Evolutionary conservation across 2,329 filamentous ascomycete genomes (phyloP).

Genomic region (Arthrobotrys sphaeroides): DNA sequence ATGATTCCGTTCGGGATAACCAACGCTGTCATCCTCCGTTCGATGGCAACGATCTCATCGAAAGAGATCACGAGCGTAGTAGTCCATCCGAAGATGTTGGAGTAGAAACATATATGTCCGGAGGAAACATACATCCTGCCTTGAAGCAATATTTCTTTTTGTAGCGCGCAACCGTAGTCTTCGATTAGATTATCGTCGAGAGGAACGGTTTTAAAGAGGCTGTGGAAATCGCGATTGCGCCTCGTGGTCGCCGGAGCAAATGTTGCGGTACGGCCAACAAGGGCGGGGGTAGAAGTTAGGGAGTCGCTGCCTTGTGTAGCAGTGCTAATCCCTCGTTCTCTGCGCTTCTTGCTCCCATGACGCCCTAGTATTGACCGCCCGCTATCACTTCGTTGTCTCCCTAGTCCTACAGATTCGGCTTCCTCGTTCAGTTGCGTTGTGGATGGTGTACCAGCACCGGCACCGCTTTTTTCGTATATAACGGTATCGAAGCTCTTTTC

Average conservation of each 20-base stretch:
- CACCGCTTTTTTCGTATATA: conserved; percentile 25
- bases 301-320: conserved; percentile 58
- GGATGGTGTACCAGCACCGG: conserved; percentile 15
- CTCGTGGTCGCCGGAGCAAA: conserved; percentile 97
- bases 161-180: conserved; percentile 95
- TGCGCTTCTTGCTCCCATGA: conserved; percentile 71
- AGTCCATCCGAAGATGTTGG: conserved; percentile 98
- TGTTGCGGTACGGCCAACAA: conserved; percentile 63
- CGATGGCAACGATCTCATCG: conserved; percentile 94
- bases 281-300: conserved; percentile 63
- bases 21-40: conserved; percentile 94
- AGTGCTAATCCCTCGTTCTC: conserved; percentile 81
- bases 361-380: conserved; percentile 63
- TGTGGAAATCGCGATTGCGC: conserved; percentile 93
- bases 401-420: not conserved
- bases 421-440: conserved; percentile 29
- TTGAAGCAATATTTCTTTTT: conserved; percentile 93
- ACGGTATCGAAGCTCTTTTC: conserved; percentile 49
- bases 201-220: conserved; percentile 92
- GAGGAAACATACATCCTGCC: conserved; percentile 95
- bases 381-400: conserved; percentile 42
- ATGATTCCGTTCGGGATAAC: conserved; percentile 97
- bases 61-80: conserved; percentile 98
- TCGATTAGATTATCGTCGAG: conserved; percentile 98
- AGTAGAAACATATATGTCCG: conserved; percentile 97